Base-by-base conservation (phyloP, 495 filamentous ascomycete genomes). In the Xanthoparmelia taractica region DNA sequence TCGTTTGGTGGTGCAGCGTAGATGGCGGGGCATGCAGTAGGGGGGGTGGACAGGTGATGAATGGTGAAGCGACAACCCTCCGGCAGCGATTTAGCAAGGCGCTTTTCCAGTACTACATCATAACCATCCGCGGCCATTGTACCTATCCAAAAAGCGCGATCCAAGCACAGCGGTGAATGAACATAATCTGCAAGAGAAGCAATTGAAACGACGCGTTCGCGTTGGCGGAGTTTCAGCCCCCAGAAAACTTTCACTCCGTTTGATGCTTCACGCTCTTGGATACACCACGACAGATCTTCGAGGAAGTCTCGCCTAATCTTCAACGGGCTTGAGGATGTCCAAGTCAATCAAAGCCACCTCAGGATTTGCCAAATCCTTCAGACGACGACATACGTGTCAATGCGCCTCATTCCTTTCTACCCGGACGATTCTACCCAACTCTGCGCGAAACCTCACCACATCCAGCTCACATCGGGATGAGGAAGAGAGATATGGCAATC, bases 11-110 rank as follows among this genome's bases (percentile, higher is more conserved):
- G 85, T 34, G 93, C 81, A n/a, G 86, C 84, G 72, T 86, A 96
- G 58, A 99, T 82, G 29, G 92, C 80, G 11, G 81, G 77, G 59
- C 85, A 88, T 62, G 76, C 79, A 17, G 84, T 84, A 23, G 94
- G 90, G 2, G 89, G 88, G 5, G 92, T 95, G 25, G 92, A 96
- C 66, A 96, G 75, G 77, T 97, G 93, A 74, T 95, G 85, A 68
- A 95, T 79, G 50, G 79, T 87, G 70, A 96, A 84, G 64, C 80
- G 80, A 72, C 81, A 79, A 66, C 79, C 84, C 59, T 84, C 79
- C 34, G 93, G 91, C 33, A 97, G 83, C 36, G 80, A 81, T 58
- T 83, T 78, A 60, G 89, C 85, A 65, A 98, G 80, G 23, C 58
- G 13, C 18, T 50, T 25, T 41, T 61, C 50, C 12, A 67, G 58